Evolutionary conservation across 2,329 filamentous ascomycete species (phyloP).

Genomic region (Phaeosphaeriaceae sp.): DNA sequence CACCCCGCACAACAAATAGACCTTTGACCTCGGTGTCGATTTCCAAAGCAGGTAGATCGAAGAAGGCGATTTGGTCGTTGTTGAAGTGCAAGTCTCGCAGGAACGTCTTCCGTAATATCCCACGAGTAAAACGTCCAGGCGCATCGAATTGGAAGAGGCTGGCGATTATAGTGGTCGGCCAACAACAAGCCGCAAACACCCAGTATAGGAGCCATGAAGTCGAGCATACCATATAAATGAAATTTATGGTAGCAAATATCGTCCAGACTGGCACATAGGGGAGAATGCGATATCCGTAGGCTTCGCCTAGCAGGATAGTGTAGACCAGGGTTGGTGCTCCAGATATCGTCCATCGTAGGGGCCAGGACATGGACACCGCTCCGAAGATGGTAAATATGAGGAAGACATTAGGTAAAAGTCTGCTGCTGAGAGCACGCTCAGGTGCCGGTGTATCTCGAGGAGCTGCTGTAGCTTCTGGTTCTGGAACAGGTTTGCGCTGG

Average conservation of each 20-base stretch:
- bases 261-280: constrained; percentile 56
- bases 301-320: constrained; percentile 45
- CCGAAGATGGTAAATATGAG: constrained; percentile 16
- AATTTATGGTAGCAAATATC: constrained; percentile 55
- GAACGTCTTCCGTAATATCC: constrained; percentile 44
- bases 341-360: constrained; percentile 50
- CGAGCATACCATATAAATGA: constrained; percentile 55
- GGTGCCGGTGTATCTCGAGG: constrained; percentile 7
- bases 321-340: constrained; percentile 50
- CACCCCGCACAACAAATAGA: constrained; percentile 59
- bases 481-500: constrained; percentile 21
- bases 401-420: constrained; percentile 19
- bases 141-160: constrained; percentile 57
- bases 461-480: constrained; percentile 2
- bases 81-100: constrained; percentile 57
- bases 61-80: constrained; percentile 59
- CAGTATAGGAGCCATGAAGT: constrained; percentile 62
- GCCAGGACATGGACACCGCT: constrained; percentile 22
- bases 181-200: constrained; percentile 52
- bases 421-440: constrained; percentile 19
- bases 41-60: constrained; percentile 59
- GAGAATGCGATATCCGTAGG: constrained; percentile 50
- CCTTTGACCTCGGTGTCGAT: constrained; percentile 63
- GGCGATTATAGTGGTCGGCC: constrained; percentile 51
- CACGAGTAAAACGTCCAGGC: constrained; percentile 47